Evolutionary conservation across 495 filamentous ascomycete genomes (phyloP), one percentile per base, ranked within the genome.

Genomic region (Amphirosellinia nigrospora): DNA sequence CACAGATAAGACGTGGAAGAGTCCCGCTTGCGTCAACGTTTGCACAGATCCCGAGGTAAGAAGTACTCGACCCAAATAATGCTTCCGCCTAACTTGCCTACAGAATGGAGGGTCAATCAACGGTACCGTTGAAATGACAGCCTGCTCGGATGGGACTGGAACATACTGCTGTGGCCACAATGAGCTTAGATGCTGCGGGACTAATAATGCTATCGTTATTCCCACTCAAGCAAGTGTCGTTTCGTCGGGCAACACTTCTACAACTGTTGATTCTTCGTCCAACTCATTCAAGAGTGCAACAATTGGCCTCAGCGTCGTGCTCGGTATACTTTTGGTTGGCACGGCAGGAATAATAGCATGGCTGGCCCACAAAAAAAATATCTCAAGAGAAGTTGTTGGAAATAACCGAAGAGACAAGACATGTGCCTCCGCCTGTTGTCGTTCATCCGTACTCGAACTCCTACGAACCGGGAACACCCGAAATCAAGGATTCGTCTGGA

Each of bases 1-100:
- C 68, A 77, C 75, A n/a, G 75, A 77, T 30, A 66, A 66, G 56
- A 72, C 69, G 19, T 77, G 73, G 71, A 69, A 75, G 41, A 75
- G 68, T 60, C 62, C 71, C 6, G 60, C 70, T 26, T 77, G 75
- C 30, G 71, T 77, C 28, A 64, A 70, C 8, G 63, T 77, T 28
- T 77, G 75, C 66, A 66, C 53, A 4, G 71, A 77, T 23, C 69
- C 71, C 10, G 39, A 64, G 11, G 73, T 77, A 64, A 7, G 13
- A 9, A 52, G 4, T 41, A 6, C n/a, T 16, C 23, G 10, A 34
- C 8, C 23, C 32, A 9, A 1, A 48, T 69, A 23, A 8, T 59
- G 21, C 4, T 23, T 30, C 41, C 6, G 2, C 21, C 58, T 69
- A 55, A 62, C 26, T 1, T 1, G 36, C 46, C 21, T 60, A 23